phyloP scores from a whole-genome alignment of 352 stramenopile genomes.

The Nothophytophthora sp. region DNA sequence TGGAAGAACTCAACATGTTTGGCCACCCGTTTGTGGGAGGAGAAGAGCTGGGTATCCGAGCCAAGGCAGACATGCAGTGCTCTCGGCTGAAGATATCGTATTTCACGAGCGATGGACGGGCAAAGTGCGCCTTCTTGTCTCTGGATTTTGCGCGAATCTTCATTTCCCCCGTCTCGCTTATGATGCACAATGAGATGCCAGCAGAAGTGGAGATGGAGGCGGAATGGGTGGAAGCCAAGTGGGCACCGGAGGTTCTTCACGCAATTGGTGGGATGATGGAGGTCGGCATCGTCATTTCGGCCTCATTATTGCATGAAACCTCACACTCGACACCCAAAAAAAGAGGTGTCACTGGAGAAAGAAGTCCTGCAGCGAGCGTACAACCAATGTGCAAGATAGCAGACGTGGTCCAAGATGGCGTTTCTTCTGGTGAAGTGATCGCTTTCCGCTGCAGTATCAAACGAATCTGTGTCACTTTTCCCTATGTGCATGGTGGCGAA shows the following conservation, averaged over 20 bases:
- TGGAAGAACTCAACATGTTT: conserved; percentile 64
- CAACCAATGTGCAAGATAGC: conserved; percentile 37
- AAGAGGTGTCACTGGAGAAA: neutral
- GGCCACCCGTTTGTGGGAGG: conserved; percentile 52
- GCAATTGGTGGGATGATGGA: conserved; percentile 63
- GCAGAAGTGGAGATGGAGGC: conserved; percentile 75
- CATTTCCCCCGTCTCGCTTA: conserved; percentile 41
- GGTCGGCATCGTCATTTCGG: conserved; percentile 43
- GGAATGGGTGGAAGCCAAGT: conserved; percentile 79
- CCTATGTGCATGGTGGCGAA: conserved; percentile 26
- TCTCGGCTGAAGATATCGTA: conserved; percentile 56
- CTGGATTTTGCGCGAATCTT: conserved; percentile 73
- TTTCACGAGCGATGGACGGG: conserved; percentile 13
- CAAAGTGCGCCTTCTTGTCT: conserved; percentile 48
- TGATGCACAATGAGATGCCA: conserved; percentile 31
- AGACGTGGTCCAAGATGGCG: conserved; percentile 37
- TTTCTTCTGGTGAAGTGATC: conserved; percentile 40
- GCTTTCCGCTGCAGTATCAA: conserved; percentile 72
- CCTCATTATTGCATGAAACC: conserved; percentile 33
- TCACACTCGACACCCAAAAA: neutral
- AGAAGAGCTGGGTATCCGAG: conserved; percentile 57
- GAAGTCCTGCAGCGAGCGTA: no score
- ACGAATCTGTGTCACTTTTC: conserved; percentile 51
- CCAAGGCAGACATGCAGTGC: conserved; percentile 64
- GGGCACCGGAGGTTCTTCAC: conserved; percentile 60